A percentile compares a stretch with the other conserved stretches of the same genome.
phyloP scores from a whole-genome alignment of 129 eudicot species.

The Chrysanthemum makinoi region DNA sequence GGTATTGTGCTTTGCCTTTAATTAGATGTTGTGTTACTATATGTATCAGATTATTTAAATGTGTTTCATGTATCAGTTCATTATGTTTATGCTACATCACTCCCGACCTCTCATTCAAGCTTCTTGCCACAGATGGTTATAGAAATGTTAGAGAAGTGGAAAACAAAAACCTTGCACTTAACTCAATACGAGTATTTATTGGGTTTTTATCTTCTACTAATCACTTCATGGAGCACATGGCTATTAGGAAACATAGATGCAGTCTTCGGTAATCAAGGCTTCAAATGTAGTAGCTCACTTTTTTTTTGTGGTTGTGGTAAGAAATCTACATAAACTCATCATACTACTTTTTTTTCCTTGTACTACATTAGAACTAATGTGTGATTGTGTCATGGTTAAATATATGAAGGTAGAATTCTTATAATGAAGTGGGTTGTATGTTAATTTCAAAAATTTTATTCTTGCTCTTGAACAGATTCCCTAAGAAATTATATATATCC shows the following conservation, averaged over 20 bases:
- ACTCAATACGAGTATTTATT: conserved; percentile 57
- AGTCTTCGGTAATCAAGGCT: conserved; percentile 61
- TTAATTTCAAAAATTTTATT: too few relatives aligned
- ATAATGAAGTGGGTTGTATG: too few relatives aligned
- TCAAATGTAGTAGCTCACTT: conserved; percentile 80
- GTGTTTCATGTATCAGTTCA: conserved; percentile 31
- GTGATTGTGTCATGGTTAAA: too few relatives aligned
- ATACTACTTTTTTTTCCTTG: neutral
- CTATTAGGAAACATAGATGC: conserved; percentile 96
- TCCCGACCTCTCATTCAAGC: conserved; percentile 89
- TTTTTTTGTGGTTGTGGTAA: conserved; percentile 87
- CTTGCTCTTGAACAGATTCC: too few relatives aligned
- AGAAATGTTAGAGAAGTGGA: conserved; percentile 79
- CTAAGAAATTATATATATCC: too few relatives aligned
- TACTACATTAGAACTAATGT: neutral
- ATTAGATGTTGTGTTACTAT: too few relatives aligned
- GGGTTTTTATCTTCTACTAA: conserved; percentile 93
- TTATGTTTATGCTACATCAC: conserved; percentile 78
- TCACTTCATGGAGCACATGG: conserved; percentile 98
- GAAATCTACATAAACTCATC: conserved; percentile 12
- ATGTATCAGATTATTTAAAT: too few relatives aligned
- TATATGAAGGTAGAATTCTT: too few relatives aligned
- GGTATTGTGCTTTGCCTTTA: too few relatives aligned
- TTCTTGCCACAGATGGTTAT: conserved; percentile 82
- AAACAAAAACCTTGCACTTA: conserved; percentile 56